Evolutionary conservation across 805 yeast species (phyloP), one percentile per base, ranked within the genome.

Genomic region (Lipomyces kockii): DNA sequence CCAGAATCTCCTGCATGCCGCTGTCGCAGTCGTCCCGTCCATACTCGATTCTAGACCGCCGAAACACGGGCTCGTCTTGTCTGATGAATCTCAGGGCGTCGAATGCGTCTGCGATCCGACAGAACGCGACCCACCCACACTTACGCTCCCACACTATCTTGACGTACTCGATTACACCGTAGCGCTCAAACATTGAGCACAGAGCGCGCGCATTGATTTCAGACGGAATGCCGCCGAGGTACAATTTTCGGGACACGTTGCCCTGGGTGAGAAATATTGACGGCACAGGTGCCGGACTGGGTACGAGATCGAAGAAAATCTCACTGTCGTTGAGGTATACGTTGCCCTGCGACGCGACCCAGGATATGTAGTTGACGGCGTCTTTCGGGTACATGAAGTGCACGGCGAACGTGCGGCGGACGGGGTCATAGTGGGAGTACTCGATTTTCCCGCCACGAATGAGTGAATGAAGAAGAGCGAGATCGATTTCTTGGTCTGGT

Each of bases 101-200:
- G 29, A 62, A 67, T 22, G 71, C 70, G 29, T 65, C 66, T 11
- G 66, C 69, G 12, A 65, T 60, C 27, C 71, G 51, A 49, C 71
- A 68, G 43, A 68, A 68, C 22, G 65, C 54, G 20, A 68, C 66
- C 71, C 71, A 68, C 4, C 66, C 71, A 37, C 66, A 65, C 43
- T 66, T 65, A 8, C 66, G 61, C 20, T 62, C 69, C 66, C 66
- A 68, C 6, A 62, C 69, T n/a, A 68, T 65, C 53, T 68, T 68
- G n/a, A 68, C 71, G 55, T 68, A 68, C 56, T 68, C 71, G 20
- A 68, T 68, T 0, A 37, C 66, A 7, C 71, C 71, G 37, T 66
- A 68, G 6, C 70, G 64, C 32, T 67, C 63, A 58, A 65, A 64
- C 59, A 60, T 55, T 5, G 65, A 35, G 61, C 62, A 62, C 11